Evolutionary conservation across 352 stramenopile species (phyloP).

Genomic region (Halophytophthora polymorphica): DNA sequence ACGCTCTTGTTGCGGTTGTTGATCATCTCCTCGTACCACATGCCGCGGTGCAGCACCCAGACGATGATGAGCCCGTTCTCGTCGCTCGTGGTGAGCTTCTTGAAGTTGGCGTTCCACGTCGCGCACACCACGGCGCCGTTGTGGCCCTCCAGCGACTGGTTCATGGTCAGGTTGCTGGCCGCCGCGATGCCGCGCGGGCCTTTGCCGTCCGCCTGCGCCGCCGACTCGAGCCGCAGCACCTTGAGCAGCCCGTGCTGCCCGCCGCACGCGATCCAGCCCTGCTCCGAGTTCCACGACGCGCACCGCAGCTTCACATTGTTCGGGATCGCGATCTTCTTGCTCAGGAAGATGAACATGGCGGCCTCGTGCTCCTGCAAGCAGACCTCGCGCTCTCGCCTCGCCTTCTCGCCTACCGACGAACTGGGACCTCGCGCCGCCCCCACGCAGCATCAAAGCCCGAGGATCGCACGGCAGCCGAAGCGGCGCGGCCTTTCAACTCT

Average conservation of each 20-base stretch:
- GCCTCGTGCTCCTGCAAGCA: not conserved
- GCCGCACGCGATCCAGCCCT: slow-evolving; percentile 94
- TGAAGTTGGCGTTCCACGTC: slow-evolving; percentile 93
- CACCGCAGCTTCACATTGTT: slow-evolving; percentile 91
- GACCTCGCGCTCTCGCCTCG: not conserved
- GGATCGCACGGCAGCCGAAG: slow-evolving; percentile 11
- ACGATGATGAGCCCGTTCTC: slow-evolving; percentile 95
- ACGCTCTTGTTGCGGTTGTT: slow-evolving; percentile 96
- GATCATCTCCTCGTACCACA: slow-evolving; percentile 97
- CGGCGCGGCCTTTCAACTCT: slow-evolving; percentile 14
- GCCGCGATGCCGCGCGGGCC: slow-evolving; percentile 79
- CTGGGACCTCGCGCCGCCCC: not conserved
- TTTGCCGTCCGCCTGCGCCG: slow-evolving; percentile 61
- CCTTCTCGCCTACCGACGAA: not conserved
- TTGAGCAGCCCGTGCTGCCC: slow-evolving; percentile 92
- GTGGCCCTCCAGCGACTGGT: slow-evolving; percentile 93
- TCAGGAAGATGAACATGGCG: slow-evolving; percentile 93
- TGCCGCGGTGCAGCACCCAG: slow-evolving; percentile 92
- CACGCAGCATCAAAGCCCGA: not conserved
- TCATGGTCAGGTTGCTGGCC: slow-evolving; percentile 92
- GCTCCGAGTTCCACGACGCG: slow-evolving; percentile 90
- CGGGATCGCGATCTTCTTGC: slow-evolving; percentile 95
- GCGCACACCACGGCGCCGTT: slow-evolving; percentile 88
- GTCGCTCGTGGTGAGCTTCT: slow-evolving; percentile 94
- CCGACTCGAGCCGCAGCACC: slow-evolving; percentile 89